Conservation (phyloP, 2,329 filamentous ascomycete species). For the Sporothrix protearum region DNA sequence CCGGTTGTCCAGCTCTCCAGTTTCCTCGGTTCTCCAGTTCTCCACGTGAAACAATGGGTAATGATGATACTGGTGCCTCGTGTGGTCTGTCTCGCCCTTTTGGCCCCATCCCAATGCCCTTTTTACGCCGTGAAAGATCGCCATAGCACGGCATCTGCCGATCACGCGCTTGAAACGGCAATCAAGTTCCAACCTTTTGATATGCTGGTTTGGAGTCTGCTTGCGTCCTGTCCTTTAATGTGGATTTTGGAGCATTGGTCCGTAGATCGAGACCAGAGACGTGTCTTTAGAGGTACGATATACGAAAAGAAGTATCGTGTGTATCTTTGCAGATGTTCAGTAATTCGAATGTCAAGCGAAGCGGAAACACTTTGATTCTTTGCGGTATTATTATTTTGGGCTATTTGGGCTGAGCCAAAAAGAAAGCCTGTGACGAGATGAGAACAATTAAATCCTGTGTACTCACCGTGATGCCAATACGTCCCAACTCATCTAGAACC, state of each 20-base stretch:
- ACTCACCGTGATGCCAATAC: no score
- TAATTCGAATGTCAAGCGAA: neutral
- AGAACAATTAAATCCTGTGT: neutral
- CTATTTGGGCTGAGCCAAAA: no score
- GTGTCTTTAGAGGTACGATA: neutral
- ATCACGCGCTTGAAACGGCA: neutral
- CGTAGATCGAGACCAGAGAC: neutral
- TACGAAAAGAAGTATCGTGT: neutral
- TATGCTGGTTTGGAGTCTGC: neutral
- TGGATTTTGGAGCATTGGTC: neutral
- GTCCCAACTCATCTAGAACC: no score
- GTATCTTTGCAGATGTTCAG: neutral
- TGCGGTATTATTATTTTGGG: neutral
- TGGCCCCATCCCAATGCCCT: no score
- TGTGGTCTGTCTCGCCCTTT: no score
- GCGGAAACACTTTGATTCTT: neutral
- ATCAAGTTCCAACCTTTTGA: neutral
- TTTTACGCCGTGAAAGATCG: neutral
- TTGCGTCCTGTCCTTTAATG: neutral
- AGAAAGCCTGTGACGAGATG: neutral
- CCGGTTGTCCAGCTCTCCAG: no score
- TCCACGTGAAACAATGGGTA: neutral
- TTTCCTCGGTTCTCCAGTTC: no score
- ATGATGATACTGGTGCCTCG: no score
- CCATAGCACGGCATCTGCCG: neutral